A percentile compares a stretch with the other conserved stretches of the same genome.
phyloP scores from a whole-genome alignment of 257 asterid genomes.

The Agastache rugosa region DNA sequence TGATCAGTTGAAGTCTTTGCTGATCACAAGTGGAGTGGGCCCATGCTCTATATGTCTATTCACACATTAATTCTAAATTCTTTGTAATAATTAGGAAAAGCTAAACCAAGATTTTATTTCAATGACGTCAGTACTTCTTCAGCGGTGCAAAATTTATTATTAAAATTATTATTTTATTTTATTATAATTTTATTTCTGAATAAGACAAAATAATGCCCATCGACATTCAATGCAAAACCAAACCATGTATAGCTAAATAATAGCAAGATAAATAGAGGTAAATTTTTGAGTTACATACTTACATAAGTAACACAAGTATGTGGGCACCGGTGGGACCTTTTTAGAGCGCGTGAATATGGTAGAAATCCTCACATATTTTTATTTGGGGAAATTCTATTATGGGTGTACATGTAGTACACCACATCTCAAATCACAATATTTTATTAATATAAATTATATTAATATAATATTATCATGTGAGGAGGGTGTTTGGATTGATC shows the following conservation, averaged over 20 bases:
- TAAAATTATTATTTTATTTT: neutral
- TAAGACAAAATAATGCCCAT: constrained; percentile 22
- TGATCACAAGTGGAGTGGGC: constrained; percentile 2
- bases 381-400: too few species aligned
- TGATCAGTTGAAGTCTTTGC: constrained; percentile 1
- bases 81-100: neutral
- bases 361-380: too few species aligned
- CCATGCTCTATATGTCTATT: neutral
- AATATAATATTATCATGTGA: too few species aligned
- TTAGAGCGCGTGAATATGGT: too few species aligned
- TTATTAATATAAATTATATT: too few species aligned
- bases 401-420: too few species aligned
- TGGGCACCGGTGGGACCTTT: too few species aligned
- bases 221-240: constrained; percentile 28
- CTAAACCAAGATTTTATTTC: neutral
- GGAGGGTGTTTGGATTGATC: too few species aligned
- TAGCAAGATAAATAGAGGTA: constrained; percentile 1
- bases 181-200: neutral
- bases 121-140: neutral
- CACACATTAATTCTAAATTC: neutral
- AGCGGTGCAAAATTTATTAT: neutral
- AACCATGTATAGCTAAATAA: neutral
- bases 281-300: too few species aligned
- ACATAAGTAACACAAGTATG: too few species aligned
- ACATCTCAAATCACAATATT: too few species aligned